Evolutionary conservation across 495 filamentous ascomycete species (phyloP).

Genomic region (Parmelia sp.): DNA sequence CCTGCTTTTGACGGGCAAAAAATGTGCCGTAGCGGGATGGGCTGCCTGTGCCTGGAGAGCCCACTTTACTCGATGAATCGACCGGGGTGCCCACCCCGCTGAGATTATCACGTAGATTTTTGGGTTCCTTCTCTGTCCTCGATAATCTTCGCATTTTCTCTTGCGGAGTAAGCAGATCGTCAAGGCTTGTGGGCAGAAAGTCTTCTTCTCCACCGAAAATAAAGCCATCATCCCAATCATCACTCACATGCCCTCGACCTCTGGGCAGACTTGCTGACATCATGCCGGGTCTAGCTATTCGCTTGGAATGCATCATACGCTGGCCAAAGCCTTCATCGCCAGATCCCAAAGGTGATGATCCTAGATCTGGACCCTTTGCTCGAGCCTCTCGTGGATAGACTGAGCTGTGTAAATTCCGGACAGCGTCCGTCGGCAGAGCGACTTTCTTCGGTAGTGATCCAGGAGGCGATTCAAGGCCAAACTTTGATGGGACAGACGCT

Average conservation of each 20-base stretch:
- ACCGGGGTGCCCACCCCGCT: conserved; percentile 56
- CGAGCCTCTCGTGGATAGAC: conserved; percentile 69
- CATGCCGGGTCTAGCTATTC: conserved; percentile 64
- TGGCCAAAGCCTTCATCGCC: conserved; percentile 55
- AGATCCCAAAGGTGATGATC: conserved; percentile 57
- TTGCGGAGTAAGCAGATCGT: conserved; percentile 86
- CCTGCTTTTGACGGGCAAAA: conserved; percentile 69
- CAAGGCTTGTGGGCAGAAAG: conserved; percentile 75
- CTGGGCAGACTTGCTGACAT: conserved; percentile 75
- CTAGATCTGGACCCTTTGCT: conserved; percentile 48
- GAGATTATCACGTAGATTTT: conserved; percentile 52
- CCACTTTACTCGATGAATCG: conserved; percentile 63
- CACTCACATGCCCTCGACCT: conserved; percentile 50
- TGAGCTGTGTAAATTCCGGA: conserved; percentile 75
- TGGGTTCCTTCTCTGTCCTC: conserved; percentile 58
- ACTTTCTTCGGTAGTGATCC: conserved; percentile 55
- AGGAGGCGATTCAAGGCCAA: conserved; percentile 84
- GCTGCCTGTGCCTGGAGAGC: conserved; percentile 72
- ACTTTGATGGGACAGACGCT: conserved; percentile 86
- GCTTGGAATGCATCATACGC: conserved; percentile 78
- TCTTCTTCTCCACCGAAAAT: conserved; percentile 92
- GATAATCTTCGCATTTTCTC: conserved; percentile 83
- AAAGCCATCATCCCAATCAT: conserved; percentile 74
- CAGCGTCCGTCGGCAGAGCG: conserved; percentile 59
- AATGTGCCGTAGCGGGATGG: conserved; percentile 82